These are phyloP conservation scores for Marasmius oreades DNA, from an alignment of 1,284 basidiomycete genomes.

Conservation along the genomic window DNA sequence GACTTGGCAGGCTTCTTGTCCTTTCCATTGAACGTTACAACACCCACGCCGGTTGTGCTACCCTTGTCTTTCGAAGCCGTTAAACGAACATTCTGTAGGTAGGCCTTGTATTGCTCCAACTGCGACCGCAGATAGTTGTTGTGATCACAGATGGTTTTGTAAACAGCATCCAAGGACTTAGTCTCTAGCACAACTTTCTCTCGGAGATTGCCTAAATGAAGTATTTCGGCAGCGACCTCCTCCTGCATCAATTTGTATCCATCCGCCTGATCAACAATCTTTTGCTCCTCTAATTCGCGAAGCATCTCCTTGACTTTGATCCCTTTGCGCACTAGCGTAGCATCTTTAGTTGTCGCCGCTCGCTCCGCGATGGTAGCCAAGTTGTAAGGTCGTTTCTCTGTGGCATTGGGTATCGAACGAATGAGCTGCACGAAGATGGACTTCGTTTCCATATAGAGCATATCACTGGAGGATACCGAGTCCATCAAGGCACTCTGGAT, in stretches of 20 bases:
- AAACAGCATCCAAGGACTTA: slow-evolving; percentile 90
- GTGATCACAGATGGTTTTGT: slow-evolving; percentile 99
- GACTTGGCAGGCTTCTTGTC: slow-evolving; percentile 90
- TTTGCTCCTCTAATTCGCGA: slow-evolving; percentile 89
- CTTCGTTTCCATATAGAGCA: slow-evolving; percentile 99
- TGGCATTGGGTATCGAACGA: slow-evolving; percentile 85
- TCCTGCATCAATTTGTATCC: slow-evolving; percentile 95
- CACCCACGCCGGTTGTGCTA: slow-evolving; percentile 83
- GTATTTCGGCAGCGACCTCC: slow-evolving; percentile 92
- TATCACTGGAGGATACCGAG: slow-evolving; percentile 95
- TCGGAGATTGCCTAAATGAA: slow-evolving; percentile 92
- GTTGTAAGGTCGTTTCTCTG: slow-evolving; percentile 86
- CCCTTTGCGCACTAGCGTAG: slow-evolving; percentile 89
- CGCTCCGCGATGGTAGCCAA: slow-evolving; percentile 88
- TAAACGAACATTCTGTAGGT: slow-evolving; percentile 94
- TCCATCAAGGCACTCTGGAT: slow-evolving; percentile 96
- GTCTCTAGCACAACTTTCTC: slow-evolving; percentile 96
- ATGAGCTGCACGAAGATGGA: slow-evolving; percentile 98
- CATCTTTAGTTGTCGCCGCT: slow-evolving; percentile 96
- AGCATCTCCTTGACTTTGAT: slow-evolving; percentile 99
- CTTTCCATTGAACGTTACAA: slow-evolving; percentile 94
- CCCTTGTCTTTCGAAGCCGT: slow-evolving; percentile 87
- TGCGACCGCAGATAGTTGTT: slow-evolving; percentile 96
- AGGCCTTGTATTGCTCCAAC: slow-evolving; percentile 99
- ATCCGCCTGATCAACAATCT: slow-evolving; percentile 80